Conservation (phyloP, 2,329 filamentous ascomycete genomes). For the Colletotrichum sp. region DNA sequence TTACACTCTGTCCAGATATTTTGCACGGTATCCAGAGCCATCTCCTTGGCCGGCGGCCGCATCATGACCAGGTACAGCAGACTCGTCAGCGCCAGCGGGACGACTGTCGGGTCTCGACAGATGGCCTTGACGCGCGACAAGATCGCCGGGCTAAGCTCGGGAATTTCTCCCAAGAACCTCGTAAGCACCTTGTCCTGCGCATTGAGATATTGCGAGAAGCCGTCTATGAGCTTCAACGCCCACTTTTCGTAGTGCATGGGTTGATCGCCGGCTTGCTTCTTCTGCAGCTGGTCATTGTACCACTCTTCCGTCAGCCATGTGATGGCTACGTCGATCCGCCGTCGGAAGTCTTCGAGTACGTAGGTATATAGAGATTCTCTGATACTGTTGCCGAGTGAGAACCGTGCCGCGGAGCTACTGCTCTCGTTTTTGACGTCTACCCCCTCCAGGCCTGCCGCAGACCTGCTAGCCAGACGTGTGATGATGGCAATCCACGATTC, state of each 20-base stretch:
- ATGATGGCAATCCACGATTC: slow-evolving; percentile 93
- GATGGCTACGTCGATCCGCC: slow-evolving; percentile 87
- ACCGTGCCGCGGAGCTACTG: slow-evolving; percentile 33
- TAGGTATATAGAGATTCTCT: slow-evolving; percentile 84
- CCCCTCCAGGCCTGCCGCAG: slow-evolving; percentile 73
- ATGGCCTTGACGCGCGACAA: slow-evolving; percentile 74
- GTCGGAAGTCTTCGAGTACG: slow-evolving; percentile 89
- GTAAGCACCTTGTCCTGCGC: slow-evolving; percentile 88
- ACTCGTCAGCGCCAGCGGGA: slow-evolving; percentile 67
- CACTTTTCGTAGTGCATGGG: slow-evolving; percentile 79
- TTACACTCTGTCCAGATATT: slow-evolving; percentile 71
- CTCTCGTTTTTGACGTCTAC: slow-evolving; percentile 62
- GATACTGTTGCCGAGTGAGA: slow-evolving; percentile 69
- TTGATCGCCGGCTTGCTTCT: slow-evolving; percentile 47
- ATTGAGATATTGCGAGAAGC: slow-evolving; percentile 90
- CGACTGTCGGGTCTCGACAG: slow-evolving; percentile 70
- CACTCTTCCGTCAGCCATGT: slow-evolving; percentile 97
- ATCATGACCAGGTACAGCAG: slow-evolving; percentile 72
- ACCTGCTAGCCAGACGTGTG: slow-evolving; percentile 82
- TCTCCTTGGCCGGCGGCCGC: slow-evolving; percentile 66
- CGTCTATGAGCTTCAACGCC: slow-evolving; percentile 82
- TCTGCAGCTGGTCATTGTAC: slow-evolving; percentile 79
- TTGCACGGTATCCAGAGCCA: slow-evolving; percentile 69
- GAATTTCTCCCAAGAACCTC: slow-evolving; percentile 90
- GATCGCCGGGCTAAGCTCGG: slow-evolving; percentile 74